A percentile compares a stretch with the other conserved stretches of the same genome.
Evolutionary conservation across 352 stramenopile genomes (phyloP).

Genomic region (Phytopythium chamaehyphon): DNA sequence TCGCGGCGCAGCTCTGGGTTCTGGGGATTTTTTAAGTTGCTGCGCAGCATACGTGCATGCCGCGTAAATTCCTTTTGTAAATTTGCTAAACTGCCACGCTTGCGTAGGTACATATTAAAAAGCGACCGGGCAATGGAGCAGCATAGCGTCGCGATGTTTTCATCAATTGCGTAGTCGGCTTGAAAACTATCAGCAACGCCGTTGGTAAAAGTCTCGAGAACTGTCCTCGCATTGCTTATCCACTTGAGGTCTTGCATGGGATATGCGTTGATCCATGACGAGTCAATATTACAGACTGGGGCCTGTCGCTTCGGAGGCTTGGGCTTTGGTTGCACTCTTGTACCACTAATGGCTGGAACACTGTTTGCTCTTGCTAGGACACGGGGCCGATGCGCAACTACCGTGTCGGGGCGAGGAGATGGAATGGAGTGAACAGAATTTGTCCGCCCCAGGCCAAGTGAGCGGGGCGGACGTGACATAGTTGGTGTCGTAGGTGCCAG

Average conservation of each 20-base stretch:
- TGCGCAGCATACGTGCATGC: conserved; percentile 48
- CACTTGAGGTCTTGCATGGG: conserved; percentile 31
- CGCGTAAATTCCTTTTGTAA: conserved; percentile 39
- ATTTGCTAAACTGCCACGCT: conserved; percentile 27
- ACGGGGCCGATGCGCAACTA: neutral
- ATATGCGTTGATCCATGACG: conserved; percentile 29
- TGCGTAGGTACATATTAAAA: conserved; percentile 27
- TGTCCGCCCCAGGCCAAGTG: neutral
- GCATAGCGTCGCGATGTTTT: conserved; percentile 14
- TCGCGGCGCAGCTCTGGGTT: conserved; percentile 40
- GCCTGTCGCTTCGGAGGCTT: neutral
- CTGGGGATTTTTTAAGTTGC: conserved; percentile 35
- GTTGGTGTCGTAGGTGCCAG: neutral
- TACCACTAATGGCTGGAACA: neutral
- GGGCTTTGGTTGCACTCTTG: neutral
- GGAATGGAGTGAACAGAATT: neutral
- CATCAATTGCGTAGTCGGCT: conserved; percentile 16
- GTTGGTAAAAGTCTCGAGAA: conserved; percentile 36
- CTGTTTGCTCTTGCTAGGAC: neutral
- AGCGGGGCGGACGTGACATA: neutral
- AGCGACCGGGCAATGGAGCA: conserved; percentile 26
- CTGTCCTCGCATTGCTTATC: conserved; percentile 17
- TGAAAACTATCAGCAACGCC: conserved; percentile 33
- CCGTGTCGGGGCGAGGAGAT: conserved; percentile 1
- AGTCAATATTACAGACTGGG: conserved; percentile 18